Base-by-base conservation (phyloP, 2,329 filamentous ascomycete species). In the Decorospora gaudefroyi region DNA sequence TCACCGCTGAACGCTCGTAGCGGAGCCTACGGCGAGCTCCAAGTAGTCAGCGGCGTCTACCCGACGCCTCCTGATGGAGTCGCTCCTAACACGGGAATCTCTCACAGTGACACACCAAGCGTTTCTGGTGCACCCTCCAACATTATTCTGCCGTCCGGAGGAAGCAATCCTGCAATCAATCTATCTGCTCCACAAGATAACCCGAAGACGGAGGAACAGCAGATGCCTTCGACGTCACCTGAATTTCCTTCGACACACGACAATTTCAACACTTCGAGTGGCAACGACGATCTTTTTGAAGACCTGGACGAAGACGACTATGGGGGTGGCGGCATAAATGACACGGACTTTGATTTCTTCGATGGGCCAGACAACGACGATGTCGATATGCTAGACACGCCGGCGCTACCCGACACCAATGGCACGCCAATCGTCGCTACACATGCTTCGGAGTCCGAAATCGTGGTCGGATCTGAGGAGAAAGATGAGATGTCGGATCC, bases 271-370 rank as follows among this genome's bases (percentile, higher is more conserved):
- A 36, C 55, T 2, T 50, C 57, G 11, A 58, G 49, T 15, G 55
- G 51, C 21, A 64, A 69, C 36, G 80, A 83, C 49, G 81, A 85
- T 56, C 72, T 89, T 4, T 88, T 88, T 60, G 59, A 51, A 31
- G 85, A 88, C 41, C 76, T 87, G 54, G 83, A 83, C 9, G 81
- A 79, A 6, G 85, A 88, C 53, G 80, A 86, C 55, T 89, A 88
- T 68, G 83, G 79, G n/a, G 81, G 84, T n/a, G 79, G 82, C 51
- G 81, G 74, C n/a, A 75, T 92, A n/a, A 90, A 86, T 1, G 88
- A 93, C 56, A 87, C 83, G 4, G 88, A 93, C 62, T 92, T 92
- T 65, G 88, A 81, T 64, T 92, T 91, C 67, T 92, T 92, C 56
- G 87, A 92, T 58, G 84, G 86, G 49, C 77, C 77, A 2, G 73